Conservation (phyloP, 352 stramenopile species). For the Pilasporangium apinafurcum region DNA sequence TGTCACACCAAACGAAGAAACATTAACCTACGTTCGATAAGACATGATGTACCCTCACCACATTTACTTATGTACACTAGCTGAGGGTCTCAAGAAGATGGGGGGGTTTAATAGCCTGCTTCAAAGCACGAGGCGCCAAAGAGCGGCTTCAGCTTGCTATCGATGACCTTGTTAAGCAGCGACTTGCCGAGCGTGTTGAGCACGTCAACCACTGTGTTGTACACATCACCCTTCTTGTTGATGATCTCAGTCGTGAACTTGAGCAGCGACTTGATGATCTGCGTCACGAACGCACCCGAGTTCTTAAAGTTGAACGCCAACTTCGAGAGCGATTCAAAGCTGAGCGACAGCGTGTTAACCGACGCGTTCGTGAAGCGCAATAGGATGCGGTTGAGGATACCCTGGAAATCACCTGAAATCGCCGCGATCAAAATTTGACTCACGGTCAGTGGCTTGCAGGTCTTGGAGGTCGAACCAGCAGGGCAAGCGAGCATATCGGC, state of each 20-base stretch:
- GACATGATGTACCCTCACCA: no score
- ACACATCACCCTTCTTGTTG: slow-evolving; percentile 7
- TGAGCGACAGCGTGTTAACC: slow-evolving; percentile 1
- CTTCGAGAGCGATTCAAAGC: slow-evolving; percentile 3
- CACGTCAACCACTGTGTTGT: slow-evolving; percentile 1
- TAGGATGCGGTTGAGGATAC: background rate
- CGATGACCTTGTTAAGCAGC: slow-evolving; percentile 2
- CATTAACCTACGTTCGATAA: no score
- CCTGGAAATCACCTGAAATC: slow-evolving; percentile 1
- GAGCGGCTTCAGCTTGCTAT: background rate
- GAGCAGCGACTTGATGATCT: slow-evolving; percentile 2
- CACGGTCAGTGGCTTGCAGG: slow-evolving; percentile 6
- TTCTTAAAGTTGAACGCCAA: slow-evolving; percentile 2
- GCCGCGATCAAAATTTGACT: slow-evolving; percentile 5
- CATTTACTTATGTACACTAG: no score
- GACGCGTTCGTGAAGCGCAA: background rate
- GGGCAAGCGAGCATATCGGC: slow-evolving; percentile 1
- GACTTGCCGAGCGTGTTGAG: slow-evolving; percentile 6
- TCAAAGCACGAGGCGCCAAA: slow-evolving; percentile 6
- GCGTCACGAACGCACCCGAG: slow-evolving; percentile 2
- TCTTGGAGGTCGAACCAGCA: background rate
- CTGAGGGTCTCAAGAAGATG: no score
- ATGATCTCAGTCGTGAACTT: background rate
- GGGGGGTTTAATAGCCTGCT: no score
- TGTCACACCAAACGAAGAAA: no score